These are phyloP conservation scores for Microcos paniculata DNA, from an alignment of 345 rosid species.

Conservation along the genomic window DNA sequence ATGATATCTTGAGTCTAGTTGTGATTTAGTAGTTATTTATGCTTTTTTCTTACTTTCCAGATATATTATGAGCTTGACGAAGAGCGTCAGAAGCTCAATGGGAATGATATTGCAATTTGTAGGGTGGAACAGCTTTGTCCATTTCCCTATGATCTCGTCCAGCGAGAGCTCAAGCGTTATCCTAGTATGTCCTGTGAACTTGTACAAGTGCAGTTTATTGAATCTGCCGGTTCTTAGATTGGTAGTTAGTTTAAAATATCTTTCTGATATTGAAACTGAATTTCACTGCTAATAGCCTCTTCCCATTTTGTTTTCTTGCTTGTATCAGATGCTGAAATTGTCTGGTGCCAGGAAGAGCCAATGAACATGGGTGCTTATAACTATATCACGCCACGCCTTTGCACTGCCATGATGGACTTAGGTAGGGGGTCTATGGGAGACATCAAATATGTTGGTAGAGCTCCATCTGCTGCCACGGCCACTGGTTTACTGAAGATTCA, in stretches of 20 bases:
- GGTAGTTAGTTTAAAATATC: neutral
- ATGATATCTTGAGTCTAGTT: neutral
- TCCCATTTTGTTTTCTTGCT: neutral
- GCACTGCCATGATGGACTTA: conserved; percentile 57
- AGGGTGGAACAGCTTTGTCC: conserved; percentile 81
- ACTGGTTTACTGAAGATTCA: conserved; percentile 63
- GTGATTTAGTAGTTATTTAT: neutral
- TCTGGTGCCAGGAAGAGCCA: conserved; percentile 88
- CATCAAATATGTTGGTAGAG: conserved; percentile 69
- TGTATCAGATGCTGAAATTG: conserved; percentile 57
- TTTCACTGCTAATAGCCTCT: neutral
- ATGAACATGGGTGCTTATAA: conserved; percentile 85
- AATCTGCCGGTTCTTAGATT: neutral
- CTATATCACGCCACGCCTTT: conserved; percentile 52
- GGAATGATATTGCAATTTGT: conserved; percentile 67
- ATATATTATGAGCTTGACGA: conserved; percentile 72
- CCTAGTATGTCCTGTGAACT: conserved; percentile 44
- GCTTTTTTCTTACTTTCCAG: conserved; percentile 19
- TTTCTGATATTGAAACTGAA: neutral
- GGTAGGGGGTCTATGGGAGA: conserved; percentile 54
- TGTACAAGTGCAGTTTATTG: neutral
- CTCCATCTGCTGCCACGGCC: conserved; percentile 75
- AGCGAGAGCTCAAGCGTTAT: conserved; percentile 70
- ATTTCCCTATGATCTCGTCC: conserved; percentile 71
- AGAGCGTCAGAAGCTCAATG: conserved; percentile 45